phyloP scores from a whole-genome alignment of 2,329 filamentous ascomycete genomes.

The Exophiala sideris region DNA sequence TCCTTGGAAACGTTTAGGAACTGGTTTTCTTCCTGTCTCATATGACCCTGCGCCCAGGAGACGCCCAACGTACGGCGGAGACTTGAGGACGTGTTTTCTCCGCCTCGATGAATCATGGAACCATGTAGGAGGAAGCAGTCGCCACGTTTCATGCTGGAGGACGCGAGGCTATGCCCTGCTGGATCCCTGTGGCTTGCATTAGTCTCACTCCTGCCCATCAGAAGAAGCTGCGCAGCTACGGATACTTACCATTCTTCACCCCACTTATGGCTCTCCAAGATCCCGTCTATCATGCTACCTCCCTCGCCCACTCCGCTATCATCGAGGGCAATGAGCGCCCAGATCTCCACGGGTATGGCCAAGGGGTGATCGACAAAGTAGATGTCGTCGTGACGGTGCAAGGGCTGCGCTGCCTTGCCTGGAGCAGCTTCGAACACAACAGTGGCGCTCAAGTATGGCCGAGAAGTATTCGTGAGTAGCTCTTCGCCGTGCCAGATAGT shows the following conservation, averaged over 20 bases:
- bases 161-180: background rate
- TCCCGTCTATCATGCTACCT: background rate
- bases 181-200: background rate
- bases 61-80: background rate
- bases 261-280: background rate
- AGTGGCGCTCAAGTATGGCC: background rate
- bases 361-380: background rate
- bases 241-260: background rate
- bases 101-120: background rate
- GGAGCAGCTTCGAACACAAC: background rate
- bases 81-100: background rate
- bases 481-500: background rate
- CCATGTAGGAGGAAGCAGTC: background rate
- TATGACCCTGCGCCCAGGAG: background rate
- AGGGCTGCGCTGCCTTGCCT: background rate
- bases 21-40: conserved; percentile 27
- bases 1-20: conserved; percentile 24
- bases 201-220: too few species aligned
- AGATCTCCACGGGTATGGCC: background rate
- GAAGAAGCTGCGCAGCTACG: background rate
- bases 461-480: background rate
- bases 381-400: conserved; percentile 1
- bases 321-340: background rate
- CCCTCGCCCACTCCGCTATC: background rate
- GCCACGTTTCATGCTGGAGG: background rate